phyloP scores from a whole-genome alignment of 1,284 basidiomycete species.

The Meira miltonrushii region DNA sequence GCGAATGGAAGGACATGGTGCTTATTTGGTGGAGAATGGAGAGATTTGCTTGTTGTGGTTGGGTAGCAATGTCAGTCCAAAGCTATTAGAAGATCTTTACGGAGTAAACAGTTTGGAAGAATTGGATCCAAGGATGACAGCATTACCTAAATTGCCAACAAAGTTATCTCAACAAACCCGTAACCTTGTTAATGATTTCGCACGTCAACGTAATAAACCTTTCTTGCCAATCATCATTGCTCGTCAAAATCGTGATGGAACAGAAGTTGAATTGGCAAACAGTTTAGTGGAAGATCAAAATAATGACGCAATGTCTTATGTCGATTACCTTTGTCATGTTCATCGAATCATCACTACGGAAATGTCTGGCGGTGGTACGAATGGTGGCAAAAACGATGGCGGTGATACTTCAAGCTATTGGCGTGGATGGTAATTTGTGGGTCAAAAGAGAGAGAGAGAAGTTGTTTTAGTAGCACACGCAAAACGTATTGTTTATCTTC shows the following conservation, averaged over 20 bases:
- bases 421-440: slow-evolving; percentile 13
- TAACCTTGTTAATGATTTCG: slow-evolving; percentile 72
- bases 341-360: slow-evolving; percentile 48
- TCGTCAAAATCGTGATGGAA: slow-evolving; percentile 85
- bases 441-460: too few relatives aligned
- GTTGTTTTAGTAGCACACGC: too few relatives aligned
- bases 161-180: slow-evolving; percentile 76
- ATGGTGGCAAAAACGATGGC: slow-evolving; percentile 17
- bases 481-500: background rate
- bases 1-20: slow-evolving; percentile 83
- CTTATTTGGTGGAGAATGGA: slow-evolving; percentile 92
- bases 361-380: slow-evolving; percentile 28
- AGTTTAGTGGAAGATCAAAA: slow-evolving; percentile 96
- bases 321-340: slow-evolving; percentile 50
- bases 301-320: slow-evolving; percentile 71
- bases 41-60: slow-evolving; percentile 88
- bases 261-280: slow-evolving; percentile 93
- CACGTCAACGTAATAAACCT: slow-evolving; percentile 62
- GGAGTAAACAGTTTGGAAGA: slow-evolving; percentile 72
- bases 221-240: slow-evolving; percentile 70
- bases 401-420: slow-evolving; percentile 6
- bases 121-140: slow-evolving; percentile 67
- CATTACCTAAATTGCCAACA: slow-evolving; percentile 70
- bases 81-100: slow-evolving; percentile 78
- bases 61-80: slow-evolving; percentile 73